These are phyloP conservation scores for Cystoderma amianthinum DNA, from an alignment of 768 basidiomycete species.

Conservation along the genomic window DNA sequence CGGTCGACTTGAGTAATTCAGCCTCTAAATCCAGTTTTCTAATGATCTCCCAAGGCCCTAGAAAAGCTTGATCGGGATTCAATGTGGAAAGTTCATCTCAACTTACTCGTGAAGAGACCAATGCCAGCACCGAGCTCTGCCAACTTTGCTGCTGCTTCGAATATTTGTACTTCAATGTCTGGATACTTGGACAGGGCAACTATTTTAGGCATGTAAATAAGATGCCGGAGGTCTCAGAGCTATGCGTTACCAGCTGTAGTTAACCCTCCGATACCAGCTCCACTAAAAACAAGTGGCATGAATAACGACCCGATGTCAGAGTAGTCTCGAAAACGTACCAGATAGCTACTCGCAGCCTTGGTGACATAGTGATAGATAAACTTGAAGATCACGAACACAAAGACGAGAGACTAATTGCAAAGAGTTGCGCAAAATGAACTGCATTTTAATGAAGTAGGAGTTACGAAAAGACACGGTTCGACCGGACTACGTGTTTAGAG, in stretches of 20 bases:
- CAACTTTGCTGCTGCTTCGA: conserved; percentile 42
- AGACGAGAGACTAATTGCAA: not conserved
- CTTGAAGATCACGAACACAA: no score
- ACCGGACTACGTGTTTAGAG: conserved; percentile 29
- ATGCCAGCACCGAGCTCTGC: conserved; percentile 60
- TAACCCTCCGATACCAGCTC: conserved; percentile 46
- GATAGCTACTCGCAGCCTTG: conserved; percentile 44
- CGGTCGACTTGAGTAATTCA: conserved; percentile 31
- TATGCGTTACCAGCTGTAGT: conserved; percentile 29
- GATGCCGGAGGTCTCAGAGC: conserved; percentile 2
- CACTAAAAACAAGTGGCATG: conserved; percentile 23
- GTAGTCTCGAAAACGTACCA: conserved; percentile 30
- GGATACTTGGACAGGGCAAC: conserved; percentile 40
- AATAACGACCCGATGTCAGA: conserved; percentile 9
- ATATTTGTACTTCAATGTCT: conserved; percentile 51
- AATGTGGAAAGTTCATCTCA: no score
- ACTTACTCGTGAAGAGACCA: conserved; percentile 40
- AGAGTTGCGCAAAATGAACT: not conserved
- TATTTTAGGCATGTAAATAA: conserved; percentile 9
- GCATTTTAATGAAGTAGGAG: not conserved
- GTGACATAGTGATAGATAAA: conserved; percentile 19
- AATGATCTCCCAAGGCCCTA: conserved; percentile 45
- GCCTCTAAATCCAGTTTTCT: conserved; percentile 37
- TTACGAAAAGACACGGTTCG: conserved; percentile 33
- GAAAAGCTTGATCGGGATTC: no score